These are phyloP conservation scores for Trametes gibbosa DNA, from an alignment of 768 basidiomycete species.

Conservation along the genomic window DNA sequence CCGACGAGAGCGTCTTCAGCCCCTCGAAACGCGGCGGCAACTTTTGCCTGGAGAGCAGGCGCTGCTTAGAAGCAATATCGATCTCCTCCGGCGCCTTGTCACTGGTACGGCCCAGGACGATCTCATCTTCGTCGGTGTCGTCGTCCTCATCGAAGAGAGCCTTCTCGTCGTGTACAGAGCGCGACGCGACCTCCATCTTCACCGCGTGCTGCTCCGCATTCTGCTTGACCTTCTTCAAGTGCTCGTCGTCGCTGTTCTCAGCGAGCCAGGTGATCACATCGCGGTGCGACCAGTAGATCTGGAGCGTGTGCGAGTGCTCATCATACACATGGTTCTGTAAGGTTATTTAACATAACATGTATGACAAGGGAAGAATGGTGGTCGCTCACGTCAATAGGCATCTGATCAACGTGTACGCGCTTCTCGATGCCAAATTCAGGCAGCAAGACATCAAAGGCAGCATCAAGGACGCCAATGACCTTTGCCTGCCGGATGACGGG, in stretches of 20 bases:
- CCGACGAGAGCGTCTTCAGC: conserved; percentile 62
- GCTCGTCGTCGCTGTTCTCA: conserved; percentile 94
- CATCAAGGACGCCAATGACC: conserved; percentile 94
- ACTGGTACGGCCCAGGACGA: conserved; percentile 65
- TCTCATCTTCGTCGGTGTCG: conserved; percentile 73
- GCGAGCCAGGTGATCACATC: conserved; percentile 96
- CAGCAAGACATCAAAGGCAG: conserved; percentile 94
- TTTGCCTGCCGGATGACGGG: conserved; percentile 94
- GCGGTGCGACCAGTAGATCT: conserved; percentile 93
- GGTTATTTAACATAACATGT: not conserved
- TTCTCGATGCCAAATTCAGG: conserved; percentile 99
- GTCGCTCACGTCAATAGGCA: conserved; percentile 87
- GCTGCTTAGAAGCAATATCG: conserved; percentile 71
- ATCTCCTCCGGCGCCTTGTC: conserved; percentile 36
- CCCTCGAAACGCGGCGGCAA: conserved; percentile 82
- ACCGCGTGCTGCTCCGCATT: conserved; percentile 87
- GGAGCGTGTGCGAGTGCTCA: conserved; percentile 87
- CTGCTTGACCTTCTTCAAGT: conserved; percentile 91
- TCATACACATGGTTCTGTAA: conserved; percentile 90
- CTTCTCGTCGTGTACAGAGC: conserved; percentile 82
- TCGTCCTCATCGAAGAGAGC: conserved; percentile 90
- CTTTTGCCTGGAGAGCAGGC: conserved; percentile 72
- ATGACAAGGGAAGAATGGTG: not conserved
- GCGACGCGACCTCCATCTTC: conserved; percentile 89
- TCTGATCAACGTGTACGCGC: conserved; percentile 96